phyloP scores from a whole-genome alignment of 495 filamentous ascomycete genomes.

The Hapsidospora chrysogenum region DNA sequence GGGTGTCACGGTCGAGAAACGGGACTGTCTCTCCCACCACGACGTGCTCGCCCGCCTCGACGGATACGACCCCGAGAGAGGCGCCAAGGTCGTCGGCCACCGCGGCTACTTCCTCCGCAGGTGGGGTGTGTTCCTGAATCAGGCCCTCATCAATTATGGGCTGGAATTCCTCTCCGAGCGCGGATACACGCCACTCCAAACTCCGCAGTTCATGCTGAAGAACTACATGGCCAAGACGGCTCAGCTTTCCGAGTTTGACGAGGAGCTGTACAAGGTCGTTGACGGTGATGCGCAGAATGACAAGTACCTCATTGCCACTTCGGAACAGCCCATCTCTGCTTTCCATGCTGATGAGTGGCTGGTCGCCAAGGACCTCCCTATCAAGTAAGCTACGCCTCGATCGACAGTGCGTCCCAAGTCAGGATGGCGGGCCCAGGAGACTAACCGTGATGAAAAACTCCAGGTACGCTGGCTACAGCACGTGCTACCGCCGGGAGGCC shows the following conservation, averaged over 20 bases:
- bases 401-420: not conserved
- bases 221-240: conserved; percentile 98
- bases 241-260: conserved; percentile 92
- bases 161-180: conserved; percentile 65
- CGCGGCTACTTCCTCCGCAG: conserved; percentile 82
- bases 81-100: conserved; percentile 89
- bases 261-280: conserved; percentile 92
- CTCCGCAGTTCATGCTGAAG: conserved; percentile 90
- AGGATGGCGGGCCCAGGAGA: no score
- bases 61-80: conserved; percentile 86
- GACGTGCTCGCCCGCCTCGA: conserved; percentile 78
- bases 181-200: conserved; percentile 77
- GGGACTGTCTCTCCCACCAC: conserved; percentile 69
- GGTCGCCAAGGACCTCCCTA: conserved; percentile 64
- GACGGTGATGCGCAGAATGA: conserved; percentile 72
- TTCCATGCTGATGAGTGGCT: conserved; percentile 92
- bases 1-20: conserved; percentile 49
- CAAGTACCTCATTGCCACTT: conserved; percentile 96
- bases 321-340: conserved; percentile 85
- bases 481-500: conserved; percentile 90
- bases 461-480: conserved; percentile 79
- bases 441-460: not conserved
- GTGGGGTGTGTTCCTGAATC: conserved; percentile 87
- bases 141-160: conserved; percentile 86
- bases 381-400: conserved; percentile 38